Evolutionary conservation across 1,284 basidiomycete species (phyloP).

Genomic region (Ganoderma resinaceum): DNA sequence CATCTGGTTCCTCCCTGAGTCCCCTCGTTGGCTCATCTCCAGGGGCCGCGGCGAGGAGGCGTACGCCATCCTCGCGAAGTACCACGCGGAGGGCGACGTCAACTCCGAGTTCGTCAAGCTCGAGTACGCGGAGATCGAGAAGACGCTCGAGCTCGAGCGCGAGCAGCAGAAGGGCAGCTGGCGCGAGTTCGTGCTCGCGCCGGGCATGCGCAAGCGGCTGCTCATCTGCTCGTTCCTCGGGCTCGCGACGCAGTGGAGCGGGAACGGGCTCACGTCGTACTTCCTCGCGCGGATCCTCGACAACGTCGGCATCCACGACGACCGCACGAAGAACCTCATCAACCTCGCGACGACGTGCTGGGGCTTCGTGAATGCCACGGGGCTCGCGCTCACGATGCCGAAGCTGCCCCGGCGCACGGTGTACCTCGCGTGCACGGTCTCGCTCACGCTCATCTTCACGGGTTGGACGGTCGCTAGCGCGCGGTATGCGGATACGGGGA

Average conservation of each 20-base stretch:
- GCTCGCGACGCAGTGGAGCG: constrained; percentile 69
- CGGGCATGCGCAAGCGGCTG: constrained; percentile 60
- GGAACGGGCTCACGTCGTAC: constrained; percentile 78
- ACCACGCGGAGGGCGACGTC: constrained; percentile 59
- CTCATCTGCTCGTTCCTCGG: constrained; percentile 62
- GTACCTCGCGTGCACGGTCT: constrained; percentile 57
- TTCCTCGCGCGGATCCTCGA: constrained; percentile 78
- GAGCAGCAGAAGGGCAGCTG: constrained; percentile 50
- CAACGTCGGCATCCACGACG: constrained; percentile 74
- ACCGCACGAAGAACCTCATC: constrained; percentile 58
- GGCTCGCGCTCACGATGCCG: constrained; percentile 55
- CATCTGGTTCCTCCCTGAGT: constrained; percentile 65
- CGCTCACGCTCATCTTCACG: constrained; percentile 56
- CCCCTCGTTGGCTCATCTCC: constrained; percentile 63
- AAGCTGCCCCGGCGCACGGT: constrained; percentile 55
- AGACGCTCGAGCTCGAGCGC: constrained; percentile 56
- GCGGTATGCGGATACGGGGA: constrained; percentile 49
- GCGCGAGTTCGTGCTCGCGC: constrained; percentile 52
- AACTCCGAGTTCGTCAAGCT: constrained; percentile 58
- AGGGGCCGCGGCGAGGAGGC: constrained; percentile 57
- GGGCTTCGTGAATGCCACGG: constrained; percentile 59
- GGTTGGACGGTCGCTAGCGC: constrained; percentile 62
- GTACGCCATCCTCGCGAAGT: constrained; percentile 54
- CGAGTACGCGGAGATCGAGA: constrained; percentile 61
- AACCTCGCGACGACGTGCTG: constrained; percentile 62